A percentile compares a stretch with the other conserved stretches of the same genome.
phyloP scores from a whole-genome alignment of 768 basidiomycete genomes.

The Jaapia argillacea region DNA sequence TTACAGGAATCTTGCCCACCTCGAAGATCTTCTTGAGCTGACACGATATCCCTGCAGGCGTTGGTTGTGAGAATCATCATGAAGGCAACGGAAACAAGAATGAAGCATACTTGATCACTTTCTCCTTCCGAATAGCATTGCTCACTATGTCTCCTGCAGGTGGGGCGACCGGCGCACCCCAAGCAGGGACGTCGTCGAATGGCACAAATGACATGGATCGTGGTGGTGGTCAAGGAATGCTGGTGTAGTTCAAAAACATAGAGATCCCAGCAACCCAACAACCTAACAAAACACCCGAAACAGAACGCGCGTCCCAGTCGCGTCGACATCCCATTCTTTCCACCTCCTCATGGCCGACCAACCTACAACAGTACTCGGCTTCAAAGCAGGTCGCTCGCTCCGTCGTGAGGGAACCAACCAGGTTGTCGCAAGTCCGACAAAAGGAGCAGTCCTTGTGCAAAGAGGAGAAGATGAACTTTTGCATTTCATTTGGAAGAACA shows the following conservation, averaged over 20 bases:
- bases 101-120: slow-evolving; percentile 58
- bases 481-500: background rate
- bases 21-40: slow-evolving; percentile 69
- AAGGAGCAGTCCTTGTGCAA: slow-evolving; percentile 63
- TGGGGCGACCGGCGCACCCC: slow-evolving; percentile 32
- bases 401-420: slow-evolving; percentile 55
- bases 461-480: slow-evolving; percentile 61
- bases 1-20: slow-evolving; percentile 32
- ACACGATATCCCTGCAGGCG: slow-evolving; percentile 52
- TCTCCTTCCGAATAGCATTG: slow-evolving; percentile 71
- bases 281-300: too few relatives aligned
- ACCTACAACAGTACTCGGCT: slow-evolving; percentile 25
- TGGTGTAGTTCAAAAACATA: too few relatives aligned
- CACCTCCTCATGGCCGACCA: background rate
- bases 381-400: slow-evolving; percentile 69
- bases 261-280: too few relatives aligned
- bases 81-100: slow-evolving; percentile 1
- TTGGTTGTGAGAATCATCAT: background rate
- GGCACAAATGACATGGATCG: slow-evolving; percentile 35
- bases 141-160: slow-evolving; percentile 55
- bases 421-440: slow-evolving; percentile 57
- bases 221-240: background rate
- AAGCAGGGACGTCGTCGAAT: slow-evolving; percentile 30
- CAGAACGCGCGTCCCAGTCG: background rate
- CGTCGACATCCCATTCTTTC: background rate